Percentiles rank a stretch among this genome's conserved stretches.
phyloP scores from a whole-genome alignment of 2,329 filamentous ascomycete genomes.

The Gremmenia infestans region DNA sequence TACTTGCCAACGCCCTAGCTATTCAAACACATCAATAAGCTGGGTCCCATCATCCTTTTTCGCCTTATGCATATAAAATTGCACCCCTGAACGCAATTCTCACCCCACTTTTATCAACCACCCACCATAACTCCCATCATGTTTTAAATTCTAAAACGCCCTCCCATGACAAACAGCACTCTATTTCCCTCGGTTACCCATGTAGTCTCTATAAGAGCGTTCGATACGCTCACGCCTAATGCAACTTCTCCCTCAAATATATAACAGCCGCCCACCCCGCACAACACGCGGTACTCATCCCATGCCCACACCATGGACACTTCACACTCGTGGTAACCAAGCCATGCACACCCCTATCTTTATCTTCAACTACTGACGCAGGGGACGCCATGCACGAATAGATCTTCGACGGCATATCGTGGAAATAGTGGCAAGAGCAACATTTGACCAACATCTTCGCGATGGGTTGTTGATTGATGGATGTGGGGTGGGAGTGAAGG shows the following conservation, averaged over 20 bases:
- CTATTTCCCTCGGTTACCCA: background rate
- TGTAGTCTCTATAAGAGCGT: background rate
- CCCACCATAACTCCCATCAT: no score
- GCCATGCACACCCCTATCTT: slow-evolving; percentile 48
- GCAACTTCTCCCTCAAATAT: slow-evolving; percentile 59
- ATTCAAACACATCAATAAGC: no score
- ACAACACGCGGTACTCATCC: slow-evolving; percentile 65
- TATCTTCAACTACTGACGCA: slow-evolving; percentile 48
- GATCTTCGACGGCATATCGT: slow-evolving; percentile 59
- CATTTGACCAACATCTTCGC: slow-evolving; percentile 63
- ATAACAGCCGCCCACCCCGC: slow-evolving; percentile 64
- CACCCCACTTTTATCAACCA: no score
- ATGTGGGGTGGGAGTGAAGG: background rate
- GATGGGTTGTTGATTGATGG: slow-evolving; percentile 28
- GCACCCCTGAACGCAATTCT: no score
- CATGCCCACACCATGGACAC: slow-evolving; percentile 69
- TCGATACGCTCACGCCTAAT: slow-evolving; percentile 28
- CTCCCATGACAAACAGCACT: no score
- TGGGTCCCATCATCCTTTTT: no score
- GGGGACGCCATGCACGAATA: slow-evolving; percentile 62
- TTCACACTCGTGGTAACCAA: slow-evolving; percentile 56
- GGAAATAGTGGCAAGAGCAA: slow-evolving; percentile 59
- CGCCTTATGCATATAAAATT: no score
- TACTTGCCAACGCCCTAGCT: no score
- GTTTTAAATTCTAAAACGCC: no score